A percentile compares a stretch with the other conserved stretches of the same genome.
These are phyloP conservation scores for Naematelia encephala DNA, from an alignment of 768 basidiomycete species.

Conservation along the genomic window DNA sequence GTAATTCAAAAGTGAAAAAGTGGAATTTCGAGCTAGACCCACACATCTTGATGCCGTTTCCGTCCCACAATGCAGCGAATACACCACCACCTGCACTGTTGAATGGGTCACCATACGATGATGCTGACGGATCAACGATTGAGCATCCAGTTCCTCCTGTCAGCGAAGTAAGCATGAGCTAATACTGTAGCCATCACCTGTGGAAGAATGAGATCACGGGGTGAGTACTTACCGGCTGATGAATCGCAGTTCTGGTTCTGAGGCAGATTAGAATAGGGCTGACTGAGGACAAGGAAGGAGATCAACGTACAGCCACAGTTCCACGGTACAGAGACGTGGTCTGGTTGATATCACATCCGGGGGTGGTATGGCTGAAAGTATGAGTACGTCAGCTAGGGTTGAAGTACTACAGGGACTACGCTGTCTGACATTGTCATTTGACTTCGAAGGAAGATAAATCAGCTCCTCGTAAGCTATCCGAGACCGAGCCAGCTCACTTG, in stretches of 20 bases:
- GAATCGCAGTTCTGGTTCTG: conserved; percentile 18
- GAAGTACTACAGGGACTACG: background rate
- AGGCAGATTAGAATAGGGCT: background rate
- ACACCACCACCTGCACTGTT: conserved; percentile 77
- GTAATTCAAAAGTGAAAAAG: background rate
- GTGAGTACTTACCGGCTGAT: conserved; percentile 9
- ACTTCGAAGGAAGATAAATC: conserved; percentile 14
- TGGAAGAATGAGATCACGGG: background rate
- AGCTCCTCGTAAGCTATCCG: background rate
- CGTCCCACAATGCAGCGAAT: conserved; percentile 87
- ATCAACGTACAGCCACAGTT: conserved; percentile 27
- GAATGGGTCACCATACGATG: conserved; percentile 79
- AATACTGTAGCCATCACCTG: too few species aligned
- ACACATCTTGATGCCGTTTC: conserved; percentile 58
- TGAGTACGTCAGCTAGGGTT: background rate
- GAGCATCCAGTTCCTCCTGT: conserved; percentile 63
- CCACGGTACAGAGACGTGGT: conserved; percentile 37
- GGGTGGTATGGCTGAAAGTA: conserved; percentile 41
- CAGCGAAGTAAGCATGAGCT: too few species aligned
- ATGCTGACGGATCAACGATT: conserved; percentile 71
- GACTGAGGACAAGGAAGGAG: background rate
- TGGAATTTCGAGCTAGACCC: conserved; percentile 20
- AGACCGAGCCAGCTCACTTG: conserved; percentile 30
- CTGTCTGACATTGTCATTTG: conserved; percentile 41
- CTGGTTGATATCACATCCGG: conserved; percentile 38